Base-by-base conservation (phyloP, 768 basidiomycete genomes). In the Hygrophoropsis aurantiaca region DNA sequence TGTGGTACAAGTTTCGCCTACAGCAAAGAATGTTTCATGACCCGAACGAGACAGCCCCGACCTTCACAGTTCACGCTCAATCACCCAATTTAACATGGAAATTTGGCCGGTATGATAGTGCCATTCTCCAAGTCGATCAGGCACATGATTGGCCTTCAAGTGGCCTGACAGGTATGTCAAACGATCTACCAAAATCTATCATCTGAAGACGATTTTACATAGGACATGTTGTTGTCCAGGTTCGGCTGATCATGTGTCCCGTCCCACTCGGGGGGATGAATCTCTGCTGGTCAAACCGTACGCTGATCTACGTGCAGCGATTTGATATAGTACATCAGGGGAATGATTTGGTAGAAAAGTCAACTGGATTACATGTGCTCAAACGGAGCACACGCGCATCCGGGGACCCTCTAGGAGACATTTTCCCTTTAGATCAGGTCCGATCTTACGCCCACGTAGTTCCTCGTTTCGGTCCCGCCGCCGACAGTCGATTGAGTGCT, bases 1-100 rank as follows among this genome's bases (percentile, higher is more conserved):
- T 67, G 8, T 69, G 67, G 68, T 54, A 49, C 15, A 50, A 46
- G 11, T 32, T 63, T 5, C 44, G 47, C 0, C 26, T 69, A 15
- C 66, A 69, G 45, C 37, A 52, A 7, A 60, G 40, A 23, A 42
- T 55, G 0, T 60, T 55, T 24, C 56, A 63, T 26, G 40, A 50
- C 20, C 56, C 58, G 3, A 44, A 60, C 40, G 36, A 48, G 8
- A 42, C 54, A 15, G 23, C 57, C n/a, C 47, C 58, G 18, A 30
- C 56, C 6, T 38, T 52, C 35, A 62, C 54, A 1, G 30, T 69
- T 10, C 56, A 61, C 33, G 60, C 50, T 3, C 40, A 11, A 3
- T 66, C 64, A 10, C 55, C 49, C 4, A 40, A 39, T 7, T 11
- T 15, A 5, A 46, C 54, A 26, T 59, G 57, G 58, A 53, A 51